phyloP scores from a whole-genome alignment of 2,329 filamentous ascomycete species.

The Colletotrichum sp. region DNA sequence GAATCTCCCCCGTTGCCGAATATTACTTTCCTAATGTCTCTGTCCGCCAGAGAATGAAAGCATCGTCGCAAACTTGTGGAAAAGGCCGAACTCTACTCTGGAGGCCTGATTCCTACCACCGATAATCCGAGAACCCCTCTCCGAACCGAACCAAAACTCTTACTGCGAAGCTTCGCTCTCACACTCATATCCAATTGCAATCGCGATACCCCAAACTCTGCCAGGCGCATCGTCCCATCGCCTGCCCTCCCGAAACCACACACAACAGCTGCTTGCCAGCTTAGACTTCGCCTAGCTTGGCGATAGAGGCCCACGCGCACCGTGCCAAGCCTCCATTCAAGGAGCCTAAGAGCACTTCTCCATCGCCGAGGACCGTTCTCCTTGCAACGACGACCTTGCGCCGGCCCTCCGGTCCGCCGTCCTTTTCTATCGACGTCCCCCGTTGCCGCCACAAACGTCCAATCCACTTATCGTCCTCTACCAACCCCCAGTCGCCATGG shows the following conservation, averaged over 20 bases:
- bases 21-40: not conserved
- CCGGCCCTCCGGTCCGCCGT: not conserved
- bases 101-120: slow-evolving; percentile 16
- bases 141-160: not conserved
- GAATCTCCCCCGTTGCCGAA: not conserved
- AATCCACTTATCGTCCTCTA: not conserved
- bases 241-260: slow-evolving; percentile 3
- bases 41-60: slow-evolving; percentile 16
- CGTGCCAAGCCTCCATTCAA: slow-evolving; percentile 13
- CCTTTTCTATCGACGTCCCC: not conserved
- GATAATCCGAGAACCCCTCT: not conserved
- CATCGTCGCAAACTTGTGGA: slow-evolving; percentile 15
- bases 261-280: not conserved
- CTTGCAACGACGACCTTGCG: not conserved
- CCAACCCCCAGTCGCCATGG: slow-evolving; percentile 3
- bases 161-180: not conserved
- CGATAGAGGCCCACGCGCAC: slow-evolving; percentile 11
- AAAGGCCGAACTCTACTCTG: slow-evolving; percentile 19
- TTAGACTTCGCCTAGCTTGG: slow-evolving; percentile 1
- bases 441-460: not conserved
- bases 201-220: not conserved
- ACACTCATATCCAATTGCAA: not conserved
- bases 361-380: not conserved
- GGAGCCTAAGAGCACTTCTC: slow-evolving; percentile 2
- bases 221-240: slow-evolving; percentile 4